phyloP scores from a whole-genome alignment of 2,329 filamentous ascomycete genomes.

The Knoxdaviesia capensis region DNA sequence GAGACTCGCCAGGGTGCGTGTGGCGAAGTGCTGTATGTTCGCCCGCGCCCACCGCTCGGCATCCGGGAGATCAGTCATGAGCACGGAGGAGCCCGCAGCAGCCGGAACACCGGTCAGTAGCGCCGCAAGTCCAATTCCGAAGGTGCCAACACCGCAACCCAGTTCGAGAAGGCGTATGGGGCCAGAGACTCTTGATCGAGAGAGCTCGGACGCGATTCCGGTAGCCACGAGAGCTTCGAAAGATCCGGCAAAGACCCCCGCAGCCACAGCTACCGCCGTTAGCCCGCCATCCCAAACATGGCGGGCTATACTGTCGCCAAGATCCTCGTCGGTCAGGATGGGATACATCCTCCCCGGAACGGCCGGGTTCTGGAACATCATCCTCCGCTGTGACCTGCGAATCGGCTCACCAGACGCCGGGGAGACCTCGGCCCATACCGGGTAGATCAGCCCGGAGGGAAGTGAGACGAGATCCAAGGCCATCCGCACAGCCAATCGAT shows the following conservation, averaged over 20 bases:
- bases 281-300: conserved; percentile 40
- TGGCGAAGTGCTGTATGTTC: conserved; percentile 20
- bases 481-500: background rate
- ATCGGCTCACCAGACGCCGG: conserved; percentile 1
- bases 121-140: conserved; percentile 27
- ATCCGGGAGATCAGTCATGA: conserved; percentile 35
- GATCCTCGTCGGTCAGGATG: conserved; percentile 25
- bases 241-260: no score
- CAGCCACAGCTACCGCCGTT: no score
- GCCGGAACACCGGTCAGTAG: conserved; percentile 10
- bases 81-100: conserved; percentile 13
- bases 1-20: conserved; percentile 2
- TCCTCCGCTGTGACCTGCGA: conserved; percentile 11
- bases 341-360: conserved; percentile 12
- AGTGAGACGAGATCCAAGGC: background rate
- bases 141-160: conserved; percentile 34
- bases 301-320: conserved; percentile 38
- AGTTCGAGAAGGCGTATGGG: conserved; percentile 23
- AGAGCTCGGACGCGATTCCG: no score
- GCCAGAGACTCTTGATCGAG: no score
- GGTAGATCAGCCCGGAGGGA: conserved; percentile 19
- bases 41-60: conserved; percentile 25
- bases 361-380: background rate
- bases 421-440: conserved; percentile 18
- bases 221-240: no score